A percentile compares a stretch with the other conserved stretches of the same genome.
Evolutionary conservation across 202 grass and related monocot species (phyloP).

Genomic region (Cymbopogon flexuosus): DNA sequence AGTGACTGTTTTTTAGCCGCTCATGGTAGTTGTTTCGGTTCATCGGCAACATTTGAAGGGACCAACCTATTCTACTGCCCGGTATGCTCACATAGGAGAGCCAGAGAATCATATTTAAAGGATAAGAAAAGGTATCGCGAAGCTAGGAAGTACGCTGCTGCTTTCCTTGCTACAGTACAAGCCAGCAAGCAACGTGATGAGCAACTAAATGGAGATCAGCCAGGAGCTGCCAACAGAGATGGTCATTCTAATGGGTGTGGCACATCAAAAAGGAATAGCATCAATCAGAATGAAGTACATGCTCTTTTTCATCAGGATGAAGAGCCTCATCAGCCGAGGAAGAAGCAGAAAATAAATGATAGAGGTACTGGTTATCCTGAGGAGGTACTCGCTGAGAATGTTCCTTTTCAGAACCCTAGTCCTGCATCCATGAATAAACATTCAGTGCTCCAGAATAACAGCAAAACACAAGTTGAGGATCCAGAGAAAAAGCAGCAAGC

Average conservation of each 20-base stretch:
- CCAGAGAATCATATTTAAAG: slow-evolving; percentile 37
- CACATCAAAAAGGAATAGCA: slow-evolving; percentile 17
- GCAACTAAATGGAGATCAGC: slow-evolving; percentile 10
- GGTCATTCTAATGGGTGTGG: slow-evolving; percentile 21
- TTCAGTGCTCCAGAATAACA: slow-evolving; percentile 20
- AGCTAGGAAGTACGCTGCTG: slow-evolving; percentile 31
- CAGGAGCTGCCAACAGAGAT: neutral
- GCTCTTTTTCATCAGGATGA: slow-evolving; percentile 13
- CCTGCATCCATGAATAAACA: slow-evolving; percentile 16
- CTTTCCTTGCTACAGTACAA: slow-evolving; percentile 28
- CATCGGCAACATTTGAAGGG: slow-evolving; percentile 28
- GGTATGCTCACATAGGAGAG: slow-evolving; percentile 40
- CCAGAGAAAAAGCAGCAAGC: slow-evolving; percentile 17
- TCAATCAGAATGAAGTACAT: slow-evolving; percentile 8
- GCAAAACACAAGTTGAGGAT: slow-evolving; percentile 4
- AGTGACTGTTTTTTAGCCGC: slow-evolving; percentile 32
- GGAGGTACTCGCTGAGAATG: slow-evolving; percentile 24
- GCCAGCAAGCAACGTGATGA: neutral
- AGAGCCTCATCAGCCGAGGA: slow-evolving; percentile 20
- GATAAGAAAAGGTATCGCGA: slow-evolving; percentile 28
- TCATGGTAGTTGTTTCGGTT: slow-evolving; percentile 41
- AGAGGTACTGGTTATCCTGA: neutral
- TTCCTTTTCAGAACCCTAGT: neutral
- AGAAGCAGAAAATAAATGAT: slow-evolving; percentile 43
- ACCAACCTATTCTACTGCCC: slow-evolving; percentile 37